Evolutionary conservation across 2,329 filamentous ascomycete genomes (phyloP).

Genomic region (Fusarium sublunatum): DNA sequence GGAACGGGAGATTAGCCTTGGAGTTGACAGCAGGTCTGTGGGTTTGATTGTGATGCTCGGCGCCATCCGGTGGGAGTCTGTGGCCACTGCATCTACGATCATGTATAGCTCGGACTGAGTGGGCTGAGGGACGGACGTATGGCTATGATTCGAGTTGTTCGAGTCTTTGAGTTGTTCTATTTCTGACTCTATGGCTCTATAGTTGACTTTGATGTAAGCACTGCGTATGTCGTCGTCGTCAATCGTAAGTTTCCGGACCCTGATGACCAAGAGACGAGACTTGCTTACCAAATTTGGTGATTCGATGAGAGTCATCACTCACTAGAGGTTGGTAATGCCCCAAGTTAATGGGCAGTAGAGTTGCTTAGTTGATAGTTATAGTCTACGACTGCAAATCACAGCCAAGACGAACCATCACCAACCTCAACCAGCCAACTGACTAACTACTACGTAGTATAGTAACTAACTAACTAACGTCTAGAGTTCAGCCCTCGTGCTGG

Average conservation of each 20-base stretch:
- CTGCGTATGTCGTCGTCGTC: no score
- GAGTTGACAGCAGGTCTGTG: conserved; percentile 22
- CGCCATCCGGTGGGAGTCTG: conserved; percentile 34
- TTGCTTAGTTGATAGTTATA: neutral
- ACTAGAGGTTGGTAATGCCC: conserved; percentile 4
- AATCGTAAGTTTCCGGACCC: neutral
- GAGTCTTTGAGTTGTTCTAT: neutral
- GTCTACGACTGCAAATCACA: conserved; percentile 8
- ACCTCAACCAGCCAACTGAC: neutral
- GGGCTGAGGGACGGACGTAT: no score
- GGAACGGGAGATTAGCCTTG: conserved; percentile 5
- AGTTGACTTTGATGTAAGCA: no score
- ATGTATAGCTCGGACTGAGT: conserved; percentile 32
- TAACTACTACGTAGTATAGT: no score
- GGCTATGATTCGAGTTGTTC: no score
- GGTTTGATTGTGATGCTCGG: conserved; percentile 31
- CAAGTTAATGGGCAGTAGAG: neutral
- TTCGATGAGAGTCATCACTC: conserved; percentile 3
- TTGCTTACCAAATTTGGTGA: conserved; percentile 12
- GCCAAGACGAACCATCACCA: conserved; percentile 5
- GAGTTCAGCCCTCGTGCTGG: conserved; percentile 27
- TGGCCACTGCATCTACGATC: conserved; percentile 26
- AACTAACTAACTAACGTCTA: neutral
- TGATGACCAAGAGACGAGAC: neutral
- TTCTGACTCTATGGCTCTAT: neutral